Percentiles rank a stretch among this genome's conserved stretches.
Conservation (phyloP, 495 filamentous ascomycete species). For the Tuber melanosporum region DNA sequence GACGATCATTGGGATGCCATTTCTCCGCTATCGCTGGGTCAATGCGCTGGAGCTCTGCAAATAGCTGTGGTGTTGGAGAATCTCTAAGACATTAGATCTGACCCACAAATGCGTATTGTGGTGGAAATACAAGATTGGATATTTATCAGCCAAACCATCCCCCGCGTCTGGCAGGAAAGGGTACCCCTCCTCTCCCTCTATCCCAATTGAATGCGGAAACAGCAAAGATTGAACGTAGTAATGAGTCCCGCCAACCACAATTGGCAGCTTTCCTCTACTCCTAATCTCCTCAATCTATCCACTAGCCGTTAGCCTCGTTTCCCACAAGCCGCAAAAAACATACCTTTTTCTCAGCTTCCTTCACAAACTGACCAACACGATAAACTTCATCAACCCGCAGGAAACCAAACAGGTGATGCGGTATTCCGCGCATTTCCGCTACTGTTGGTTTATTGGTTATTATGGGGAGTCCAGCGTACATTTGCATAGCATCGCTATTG, state of each 20-base stretch:
- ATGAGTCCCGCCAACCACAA: slow-evolving; percentile 89
- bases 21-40: slow-evolving; percentile 83
- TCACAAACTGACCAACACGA: slow-evolving; percentile 67
- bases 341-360: slow-evolving; percentile 55
- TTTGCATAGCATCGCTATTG: slow-evolving; percentile 98
- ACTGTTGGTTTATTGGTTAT: slow-evolving; percentile 86
- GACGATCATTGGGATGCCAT: slow-evolving; percentile 88
- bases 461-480: slow-evolving; percentile 87
- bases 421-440: slow-evolving; percentile 70
- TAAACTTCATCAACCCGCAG: slow-evolving; percentile 69
- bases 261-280: slow-evolving; percentile 67
- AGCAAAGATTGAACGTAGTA: slow-evolving; percentile 88
- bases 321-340: not conserved
- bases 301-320: slow-evolving; percentile 1
- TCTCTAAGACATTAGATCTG: slow-evolving; percentile 38
- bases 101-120: not conserved
- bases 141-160: slow-evolving; percentile 46
- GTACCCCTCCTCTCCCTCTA: slow-evolving; percentile 37
- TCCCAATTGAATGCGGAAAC: slow-evolving; percentile 55
- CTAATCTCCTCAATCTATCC: slow-evolving; percentile 65
- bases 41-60: slow-evolving; percentile 64
- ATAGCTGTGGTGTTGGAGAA: slow-evolving; percentile 60
- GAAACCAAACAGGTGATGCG: slow-evolving; percentile 80
- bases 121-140: slow-evolving; percentile 57
- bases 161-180: slow-evolving; percentile 10